Percentiles rank a stretch among this genome's conserved stretches.
These are phyloP conservation scores for Cyclotella kingstonii DNA, from an alignment of 108 stramenopile genomes.

Conservation along the genomic window DNA sequence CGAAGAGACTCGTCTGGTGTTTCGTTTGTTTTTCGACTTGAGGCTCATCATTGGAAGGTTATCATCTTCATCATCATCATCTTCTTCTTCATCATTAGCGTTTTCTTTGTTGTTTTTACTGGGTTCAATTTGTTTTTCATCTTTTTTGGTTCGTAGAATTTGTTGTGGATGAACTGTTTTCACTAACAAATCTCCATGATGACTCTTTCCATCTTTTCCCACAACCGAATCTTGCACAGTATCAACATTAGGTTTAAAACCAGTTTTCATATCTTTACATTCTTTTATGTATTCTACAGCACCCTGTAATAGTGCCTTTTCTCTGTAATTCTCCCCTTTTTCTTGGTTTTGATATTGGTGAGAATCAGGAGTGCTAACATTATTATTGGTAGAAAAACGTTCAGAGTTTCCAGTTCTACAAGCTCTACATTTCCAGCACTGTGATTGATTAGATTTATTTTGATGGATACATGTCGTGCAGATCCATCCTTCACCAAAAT, in stretches of 20 bases:
- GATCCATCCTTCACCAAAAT: not conserved
- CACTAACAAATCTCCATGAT: too few species aligned
- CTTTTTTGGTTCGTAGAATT: not conserved
- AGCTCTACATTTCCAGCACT: constrained; percentile 6
- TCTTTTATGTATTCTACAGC: too few species aligned
- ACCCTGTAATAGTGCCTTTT: too few species aligned
- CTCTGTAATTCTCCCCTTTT: too few species aligned
- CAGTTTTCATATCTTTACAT: too few species aligned
- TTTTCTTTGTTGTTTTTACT: not conserved
- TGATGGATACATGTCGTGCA: constrained; percentile 2
- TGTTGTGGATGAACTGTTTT: too few species aligned
- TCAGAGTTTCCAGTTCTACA: not conserved
- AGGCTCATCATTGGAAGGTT: constrained; percentile 12
- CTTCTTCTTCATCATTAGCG: not conserved
- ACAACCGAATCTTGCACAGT: too few species aligned
- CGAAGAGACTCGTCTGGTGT: too few species aligned
- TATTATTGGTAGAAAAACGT: not conserved
- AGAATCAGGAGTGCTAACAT: not conserved
- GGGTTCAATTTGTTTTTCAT: not conserved
- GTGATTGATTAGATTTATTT: not conserved
- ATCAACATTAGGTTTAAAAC: too few species aligned
- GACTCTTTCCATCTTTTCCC: too few species aligned
- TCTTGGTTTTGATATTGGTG: too few species aligned
- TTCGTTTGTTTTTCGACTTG: constrained; percentile 9
- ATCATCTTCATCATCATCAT: constrained; percentile 1